Conservation (phyloP, 176 grass and related monocot genomes). For the Cymbopogon citratus region DNA sequence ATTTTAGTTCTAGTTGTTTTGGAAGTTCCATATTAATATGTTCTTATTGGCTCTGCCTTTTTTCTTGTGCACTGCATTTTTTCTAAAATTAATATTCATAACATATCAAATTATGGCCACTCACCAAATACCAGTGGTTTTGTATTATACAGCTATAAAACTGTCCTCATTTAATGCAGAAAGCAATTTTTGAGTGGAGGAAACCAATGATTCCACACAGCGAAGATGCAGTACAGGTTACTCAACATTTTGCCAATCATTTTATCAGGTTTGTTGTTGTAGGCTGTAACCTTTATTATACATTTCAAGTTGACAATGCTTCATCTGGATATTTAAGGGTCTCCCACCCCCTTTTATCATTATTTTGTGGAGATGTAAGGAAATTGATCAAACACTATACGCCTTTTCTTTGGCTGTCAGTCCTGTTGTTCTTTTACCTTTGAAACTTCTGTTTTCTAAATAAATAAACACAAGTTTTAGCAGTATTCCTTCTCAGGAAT, state of each 20-base stretch:
- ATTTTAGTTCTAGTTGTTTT: conserved; percentile 5
- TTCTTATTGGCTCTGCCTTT: background rate
- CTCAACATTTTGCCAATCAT: conserved; percentile 78
- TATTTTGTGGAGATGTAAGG: background rate
- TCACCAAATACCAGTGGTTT: background rate
- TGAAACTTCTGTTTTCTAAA: background rate
- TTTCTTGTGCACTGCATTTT: background rate
- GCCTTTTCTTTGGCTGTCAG: background rate
- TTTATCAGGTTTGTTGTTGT: conserved; percentile 68
- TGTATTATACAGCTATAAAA: background rate
- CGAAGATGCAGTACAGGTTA: conserved; percentile 67
- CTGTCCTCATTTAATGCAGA: conserved; percentile 50
- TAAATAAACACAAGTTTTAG: background rate
- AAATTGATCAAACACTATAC: background rate
- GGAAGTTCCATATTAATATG: background rate
- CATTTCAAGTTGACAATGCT: background rate
- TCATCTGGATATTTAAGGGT: conserved; percentile 1
- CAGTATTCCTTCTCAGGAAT: background rate
- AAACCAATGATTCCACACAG: conserved; percentile 72
- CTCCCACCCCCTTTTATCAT: background rate
- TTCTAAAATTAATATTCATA: background rate
- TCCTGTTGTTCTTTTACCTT: background rate
- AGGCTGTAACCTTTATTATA: background rate
- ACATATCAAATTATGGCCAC: background rate
- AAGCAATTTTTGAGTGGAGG: conserved; percentile 85